Percentiles rank a stretch among this genome's conserved stretches.
Evolutionary conservation across 257 asterid species (phyloP).

Genomic region (Solanum microdontum): DNA sequence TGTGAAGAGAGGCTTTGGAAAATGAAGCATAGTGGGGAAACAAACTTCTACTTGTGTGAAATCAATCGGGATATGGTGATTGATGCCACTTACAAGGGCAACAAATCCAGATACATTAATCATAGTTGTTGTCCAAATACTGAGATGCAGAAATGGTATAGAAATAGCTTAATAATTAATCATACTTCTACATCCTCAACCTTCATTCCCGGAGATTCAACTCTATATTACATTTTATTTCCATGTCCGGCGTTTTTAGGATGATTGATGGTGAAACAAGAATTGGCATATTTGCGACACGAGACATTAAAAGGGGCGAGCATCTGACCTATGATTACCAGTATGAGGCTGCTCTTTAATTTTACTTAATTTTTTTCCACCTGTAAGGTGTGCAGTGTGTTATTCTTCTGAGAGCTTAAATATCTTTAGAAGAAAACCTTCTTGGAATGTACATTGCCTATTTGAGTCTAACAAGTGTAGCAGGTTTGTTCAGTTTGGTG

Average conservation of each 20-base stretch:
- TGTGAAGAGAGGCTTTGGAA: slow-evolving; percentile 99
- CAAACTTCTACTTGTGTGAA: slow-evolving; percentile 91
- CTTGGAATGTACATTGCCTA: not conserved
- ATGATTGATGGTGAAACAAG: slow-evolving; percentile 91
- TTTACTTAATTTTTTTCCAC: not conserved
- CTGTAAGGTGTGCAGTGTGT: not conserved
- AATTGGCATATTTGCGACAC: slow-evolving; percentile 91
- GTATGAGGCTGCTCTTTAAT: slow-evolving; percentile 32
- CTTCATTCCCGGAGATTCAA: not conserved
- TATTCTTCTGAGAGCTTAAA: not conserved
- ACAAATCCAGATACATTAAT: slow-evolving; percentile 92
- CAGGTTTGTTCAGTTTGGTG: slow-evolving; percentile 99
- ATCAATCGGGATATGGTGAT: slow-evolving; percentile 97
- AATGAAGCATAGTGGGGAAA: slow-evolving; percentile 89
- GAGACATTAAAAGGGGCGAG: slow-evolving; percentile 79
- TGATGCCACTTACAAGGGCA: slow-evolving; percentile 96
- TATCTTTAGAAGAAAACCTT: not conserved
- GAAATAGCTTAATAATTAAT: not conserved
- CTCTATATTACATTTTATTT: slow-evolving; percentile 4
- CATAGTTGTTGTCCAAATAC: slow-evolving; percentile 98
- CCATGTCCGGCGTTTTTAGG: slow-evolving; percentile 29
- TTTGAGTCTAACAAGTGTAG: slow-evolving; percentile 41
- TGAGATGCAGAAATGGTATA: slow-evolving; percentile 97
- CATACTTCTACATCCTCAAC: not conserved
- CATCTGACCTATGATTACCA: slow-evolving; percentile 92